These are phyloP conservation scores for Candida tammaniensis DNA, from an alignment of 805 yeast genomes.

Conservation along the genomic window DNA sequence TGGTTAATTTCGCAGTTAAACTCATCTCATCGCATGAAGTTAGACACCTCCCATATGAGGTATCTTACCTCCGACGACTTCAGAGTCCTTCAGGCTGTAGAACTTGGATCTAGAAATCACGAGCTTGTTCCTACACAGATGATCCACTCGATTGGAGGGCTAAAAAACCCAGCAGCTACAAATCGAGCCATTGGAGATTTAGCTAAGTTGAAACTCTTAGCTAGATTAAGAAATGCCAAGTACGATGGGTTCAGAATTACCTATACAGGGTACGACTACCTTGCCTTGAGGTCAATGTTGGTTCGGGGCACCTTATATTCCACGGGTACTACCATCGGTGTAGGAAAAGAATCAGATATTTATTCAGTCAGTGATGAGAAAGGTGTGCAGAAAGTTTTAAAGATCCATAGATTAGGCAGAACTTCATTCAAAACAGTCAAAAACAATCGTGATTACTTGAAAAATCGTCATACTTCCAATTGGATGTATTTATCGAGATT, in stretches of 20 bases:
- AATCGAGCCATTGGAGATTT: constrained; percentile 77
- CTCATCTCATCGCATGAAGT: constrained; percentile 57
- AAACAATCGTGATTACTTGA: constrained; percentile 88
- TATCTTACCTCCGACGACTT: constrained; percentile 90
- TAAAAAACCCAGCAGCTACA: constrained; percentile 73
- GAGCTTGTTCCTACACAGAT: constrained; percentile 89
- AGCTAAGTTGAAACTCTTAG: constrained; percentile 79
- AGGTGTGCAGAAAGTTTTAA: constrained; percentile 69
- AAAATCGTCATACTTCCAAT: constrained; percentile 66
- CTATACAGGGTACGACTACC: constrained; percentile 86
- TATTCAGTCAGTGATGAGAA: constrained; percentile 70
- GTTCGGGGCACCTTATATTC: constrained; percentile 71
- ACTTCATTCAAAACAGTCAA: constrained; percentile 90
- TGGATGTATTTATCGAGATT: constrained; percentile 92
- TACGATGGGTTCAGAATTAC: constrained; percentile 93
- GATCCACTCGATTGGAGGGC: constrained; percentile 76
- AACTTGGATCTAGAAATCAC: constrained; percentile 87
- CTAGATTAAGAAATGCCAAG: constrained; percentile 81
- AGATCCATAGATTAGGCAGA: constrained; percentile 91
- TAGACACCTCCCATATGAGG: constrained; percentile 91
- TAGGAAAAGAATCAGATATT: constrained; percentile 97
- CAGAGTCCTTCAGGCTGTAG: constrained; percentile 83
- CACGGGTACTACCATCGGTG: constrained; percentile 86
- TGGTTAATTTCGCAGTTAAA: not conserved
- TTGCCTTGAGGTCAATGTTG: constrained; percentile 83